These are phyloP conservation scores for Paraphaeosphaeria sporulosa DNA, from an alignment of 2,329 filamentous ascomycete species.

Conservation along the genomic window DNA sequence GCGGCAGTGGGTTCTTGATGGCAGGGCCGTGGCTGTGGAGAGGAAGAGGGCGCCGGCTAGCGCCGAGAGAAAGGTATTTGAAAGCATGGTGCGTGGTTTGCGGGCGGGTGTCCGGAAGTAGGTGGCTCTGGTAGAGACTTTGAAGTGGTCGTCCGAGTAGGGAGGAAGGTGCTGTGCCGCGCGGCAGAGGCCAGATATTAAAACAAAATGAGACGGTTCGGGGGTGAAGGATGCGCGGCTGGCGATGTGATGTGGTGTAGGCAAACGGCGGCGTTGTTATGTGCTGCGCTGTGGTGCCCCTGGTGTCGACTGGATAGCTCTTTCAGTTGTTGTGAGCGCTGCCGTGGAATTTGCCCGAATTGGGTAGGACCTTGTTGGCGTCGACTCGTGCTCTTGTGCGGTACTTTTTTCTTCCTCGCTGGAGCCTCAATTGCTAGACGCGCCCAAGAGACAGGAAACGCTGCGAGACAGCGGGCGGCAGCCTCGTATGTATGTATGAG, in stretches of 20 bases:
- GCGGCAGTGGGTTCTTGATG: conserved; percentile 39
- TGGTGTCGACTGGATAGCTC: not conserved
- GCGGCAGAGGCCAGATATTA: not conserved
- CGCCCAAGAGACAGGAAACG: not conserved
- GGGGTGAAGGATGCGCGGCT: not conserved
- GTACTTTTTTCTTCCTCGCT: not conserved
- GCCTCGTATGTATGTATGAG: not conserved
- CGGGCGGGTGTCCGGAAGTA: not conserved
- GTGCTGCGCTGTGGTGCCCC: not conserved
- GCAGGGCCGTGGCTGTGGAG: conserved; percentile 27
- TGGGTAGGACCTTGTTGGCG: not conserved
- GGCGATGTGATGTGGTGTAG: not conserved
- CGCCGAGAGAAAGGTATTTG: not conserved
- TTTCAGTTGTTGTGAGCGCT: not conserved
- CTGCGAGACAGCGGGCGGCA: not conserved
- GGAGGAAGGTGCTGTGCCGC: not conserved
- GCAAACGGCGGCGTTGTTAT: not conserved
- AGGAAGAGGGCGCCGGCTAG: conserved; percentile 16
- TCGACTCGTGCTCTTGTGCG: not conserved
- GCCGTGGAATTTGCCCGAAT: not conserved
- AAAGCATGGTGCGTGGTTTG: not conserved
- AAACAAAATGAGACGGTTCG: not conserved
- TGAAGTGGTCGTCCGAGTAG: not conserved
- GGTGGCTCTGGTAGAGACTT: not conserved
- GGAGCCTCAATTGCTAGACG: not conserved